Conservation (phyloP, 345 rosid species). For the Citrus maxima region DNA sequence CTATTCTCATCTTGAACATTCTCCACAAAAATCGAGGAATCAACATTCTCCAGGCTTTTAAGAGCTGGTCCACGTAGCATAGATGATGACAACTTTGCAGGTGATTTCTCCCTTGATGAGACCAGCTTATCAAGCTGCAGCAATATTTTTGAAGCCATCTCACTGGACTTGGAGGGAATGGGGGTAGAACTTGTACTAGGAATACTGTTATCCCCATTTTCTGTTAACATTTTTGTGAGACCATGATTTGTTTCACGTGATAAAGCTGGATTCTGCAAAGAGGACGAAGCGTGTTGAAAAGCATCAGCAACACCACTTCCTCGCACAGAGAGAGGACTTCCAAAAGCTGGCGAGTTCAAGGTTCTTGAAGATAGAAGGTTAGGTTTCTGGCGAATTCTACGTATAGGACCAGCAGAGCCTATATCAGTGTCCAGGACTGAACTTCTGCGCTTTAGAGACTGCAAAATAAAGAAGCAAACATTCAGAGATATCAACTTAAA, state of each 20-base stretch:
- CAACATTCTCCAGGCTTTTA: constrained; percentile 66
- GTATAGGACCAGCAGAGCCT: constrained; percentile 77
- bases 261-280: constrained; percentile 26
- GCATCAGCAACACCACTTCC: constrained; percentile 29
- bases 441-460: constrained; percentile 78
- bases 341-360: constrained; percentile 41
- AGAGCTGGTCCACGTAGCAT: constrained; percentile 76
- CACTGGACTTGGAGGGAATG: constrained; percentile 76
- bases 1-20: constrained; percentile 34
- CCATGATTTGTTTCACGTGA: constrained; percentile 27
- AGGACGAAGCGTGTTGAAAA: constrained; percentile 27
- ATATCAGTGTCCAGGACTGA: constrained; percentile 74
- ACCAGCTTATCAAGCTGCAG: constrained; percentile 65
- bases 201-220: constrained; percentile 32
- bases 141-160: constrained; percentile 78
- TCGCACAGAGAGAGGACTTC: constrained; percentile 20
- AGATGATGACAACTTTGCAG: constrained; percentile 68
- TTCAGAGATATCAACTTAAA: neutral
- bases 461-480: constrained; percentile 24
- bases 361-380: constrained; percentile 48
- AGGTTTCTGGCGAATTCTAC: constrained; percentile 88
- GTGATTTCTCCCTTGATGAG: constrained; percentile 65
- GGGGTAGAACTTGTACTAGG: constrained; percentile 41
- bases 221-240: constrained; percentile 26
- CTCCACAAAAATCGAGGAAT: constrained; percentile 51